Conservation (phyloP, 2,329 filamentous ascomycete species). For the Alternaria angustiovoidea region DNA sequence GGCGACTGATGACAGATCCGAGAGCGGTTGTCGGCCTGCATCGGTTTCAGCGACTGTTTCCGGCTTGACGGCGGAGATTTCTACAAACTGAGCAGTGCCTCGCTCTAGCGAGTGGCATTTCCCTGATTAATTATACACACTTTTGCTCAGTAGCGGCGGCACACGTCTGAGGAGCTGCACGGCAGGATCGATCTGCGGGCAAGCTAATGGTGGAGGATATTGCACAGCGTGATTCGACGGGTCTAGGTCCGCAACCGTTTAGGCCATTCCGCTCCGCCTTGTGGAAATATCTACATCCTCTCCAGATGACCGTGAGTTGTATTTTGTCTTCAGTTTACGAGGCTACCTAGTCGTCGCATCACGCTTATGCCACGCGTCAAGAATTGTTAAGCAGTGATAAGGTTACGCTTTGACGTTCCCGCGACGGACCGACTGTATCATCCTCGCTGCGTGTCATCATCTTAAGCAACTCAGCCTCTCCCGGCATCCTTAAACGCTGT, state of each 20-base stretch:
- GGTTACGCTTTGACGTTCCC: neutral
- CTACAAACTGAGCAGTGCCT: neutral
- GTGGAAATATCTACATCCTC: neutral
- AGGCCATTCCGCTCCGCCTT: neutral
- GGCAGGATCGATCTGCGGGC: neutral
- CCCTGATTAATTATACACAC: neutral
- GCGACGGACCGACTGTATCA: neutral
- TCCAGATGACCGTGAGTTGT: neutral
- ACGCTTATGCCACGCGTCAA: neutral
- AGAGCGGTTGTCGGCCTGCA: neutral
- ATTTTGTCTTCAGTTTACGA: neutral
- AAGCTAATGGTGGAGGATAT: neutral
- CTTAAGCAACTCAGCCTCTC: neutral
- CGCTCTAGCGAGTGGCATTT: neutral
- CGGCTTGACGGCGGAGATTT: neutral
- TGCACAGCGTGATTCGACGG: neutral
- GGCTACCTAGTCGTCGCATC: neutral
- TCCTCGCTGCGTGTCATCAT: neutral
- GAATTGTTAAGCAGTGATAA: neutral
- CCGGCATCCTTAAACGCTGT: neutral
- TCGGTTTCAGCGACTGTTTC: neutral
- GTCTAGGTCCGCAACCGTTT: neutral
- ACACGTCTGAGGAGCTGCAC: neutral
- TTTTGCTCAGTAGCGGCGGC: slow-evolving; percentile 1
- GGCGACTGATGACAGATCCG: neutral